Percentiles rank a stretch among this genome's conserved stretches.
Evolutionary conservation across 106 monocot genomes (phyloP).

Genomic region (Apostasia ramifera): DNA sequence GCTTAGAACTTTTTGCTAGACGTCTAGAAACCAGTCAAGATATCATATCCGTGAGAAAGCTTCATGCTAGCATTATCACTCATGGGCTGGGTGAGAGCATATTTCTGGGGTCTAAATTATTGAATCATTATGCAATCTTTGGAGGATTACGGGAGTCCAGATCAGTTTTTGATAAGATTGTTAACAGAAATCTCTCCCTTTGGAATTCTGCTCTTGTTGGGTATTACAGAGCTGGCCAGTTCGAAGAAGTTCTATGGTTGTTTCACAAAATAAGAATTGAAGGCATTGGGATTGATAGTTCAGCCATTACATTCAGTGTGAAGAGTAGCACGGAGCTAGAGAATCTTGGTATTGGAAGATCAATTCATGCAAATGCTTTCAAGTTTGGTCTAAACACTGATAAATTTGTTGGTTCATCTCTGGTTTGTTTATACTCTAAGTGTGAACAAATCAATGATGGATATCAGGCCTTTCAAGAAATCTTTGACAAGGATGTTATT

Average conservation of each 20-base stretch:
- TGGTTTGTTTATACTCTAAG: conserved; percentile 44
- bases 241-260: conserved; percentile 34
- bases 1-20: conserved; percentile 16
- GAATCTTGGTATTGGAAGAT: conserved; percentile 19
- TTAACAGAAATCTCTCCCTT: conserved; percentile 32
- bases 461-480: conserved; percentile 42
- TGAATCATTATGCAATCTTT: conserved; percentile 41
- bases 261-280: conserved; percentile 25
- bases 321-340: conserved; percentile 44
- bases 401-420: conserved; percentile 50
- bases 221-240: conserved; percentile 39
- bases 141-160: conserved; percentile 41
- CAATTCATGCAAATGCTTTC: conserved; percentile 37
- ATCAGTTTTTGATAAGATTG: conserved; percentile 27
- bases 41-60: conserved; percentile 25
- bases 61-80: conserved; percentile 37
- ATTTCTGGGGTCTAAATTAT: conserved; percentile 31
- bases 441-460: conserved; percentile 25
- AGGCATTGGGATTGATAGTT: conserved; percentile 36
- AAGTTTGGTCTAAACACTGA: conserved; percentile 35
- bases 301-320: conserved; percentile 40
- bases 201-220: conserved; percentile 65
- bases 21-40: conserved; percentile 27
- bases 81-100: conserved; percentile 25
- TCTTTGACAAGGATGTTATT: conserved; percentile 57